Percentiles rank a stretch among this genome's conserved stretches.
phyloP scores from a whole-genome alignment of 2,329 filamentous ascomycete genomes.

The Verticillium nubilum region DNA sequence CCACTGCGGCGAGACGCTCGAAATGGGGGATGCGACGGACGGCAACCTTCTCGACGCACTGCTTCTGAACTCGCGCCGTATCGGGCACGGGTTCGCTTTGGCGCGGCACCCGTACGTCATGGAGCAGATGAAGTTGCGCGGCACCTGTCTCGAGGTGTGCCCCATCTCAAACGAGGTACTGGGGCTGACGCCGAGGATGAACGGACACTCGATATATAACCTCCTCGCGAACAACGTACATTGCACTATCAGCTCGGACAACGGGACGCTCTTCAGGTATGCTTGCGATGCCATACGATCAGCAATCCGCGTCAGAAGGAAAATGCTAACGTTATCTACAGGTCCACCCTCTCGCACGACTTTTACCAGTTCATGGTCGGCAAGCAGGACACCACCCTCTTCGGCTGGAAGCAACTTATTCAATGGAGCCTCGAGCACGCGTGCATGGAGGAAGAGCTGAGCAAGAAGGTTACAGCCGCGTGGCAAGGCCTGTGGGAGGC shows the following conservation, averaged over 20 bases:
- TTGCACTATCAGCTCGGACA: constrained; percentile 71
- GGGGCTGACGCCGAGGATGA: constrained; percentile 59
- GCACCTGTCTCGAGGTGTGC: constrained; percentile 69
- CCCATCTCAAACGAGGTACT: constrained; percentile 74
- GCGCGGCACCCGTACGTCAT: constrained; percentile 63
- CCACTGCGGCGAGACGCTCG: constrained; percentile 71
- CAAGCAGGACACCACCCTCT: constrained; percentile 58
- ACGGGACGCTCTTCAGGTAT: constrained; percentile 66
- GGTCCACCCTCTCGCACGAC: constrained; percentile 67
- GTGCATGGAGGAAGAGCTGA: constrained; percentile 40
- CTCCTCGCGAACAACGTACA: constrained; percentile 68
- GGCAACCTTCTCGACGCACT: constrained; percentile 66
- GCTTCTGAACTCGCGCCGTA: constrained; percentile 59
- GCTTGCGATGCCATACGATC: no score
- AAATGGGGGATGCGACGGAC: constrained; percentile 58
- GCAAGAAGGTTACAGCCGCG: constrained; percentile 26
- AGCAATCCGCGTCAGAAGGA: background rate
- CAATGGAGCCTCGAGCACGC: constrained; percentile 59
- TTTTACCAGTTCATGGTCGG: constrained; percentile 74
- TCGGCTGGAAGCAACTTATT: constrained; percentile 65
- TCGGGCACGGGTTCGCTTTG: constrained; percentile 69
- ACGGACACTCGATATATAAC: constrained; percentile 62
- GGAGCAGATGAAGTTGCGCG: constrained; percentile 55
- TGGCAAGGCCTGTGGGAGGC: constrained; percentile 53
- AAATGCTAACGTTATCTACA: constrained; percentile 21